phyloP scores from a whole-genome alignment of 345 rosid genomes.

The Hypericum perforatum region DNA sequence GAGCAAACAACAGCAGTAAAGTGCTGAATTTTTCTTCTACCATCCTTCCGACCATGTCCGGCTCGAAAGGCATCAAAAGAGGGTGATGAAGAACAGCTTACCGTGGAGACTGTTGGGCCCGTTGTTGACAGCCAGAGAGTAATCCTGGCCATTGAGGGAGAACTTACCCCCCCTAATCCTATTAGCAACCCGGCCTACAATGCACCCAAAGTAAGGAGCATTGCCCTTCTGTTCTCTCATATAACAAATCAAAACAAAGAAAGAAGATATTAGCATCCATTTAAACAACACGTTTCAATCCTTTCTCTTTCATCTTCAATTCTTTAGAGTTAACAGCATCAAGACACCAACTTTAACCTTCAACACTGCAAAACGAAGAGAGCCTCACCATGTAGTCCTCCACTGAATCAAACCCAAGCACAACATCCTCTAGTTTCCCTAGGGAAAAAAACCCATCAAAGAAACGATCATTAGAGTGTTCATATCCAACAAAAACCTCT shows the following conservation, averaged over 20 bases:
- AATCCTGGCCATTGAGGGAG: constrained; percentile 1
- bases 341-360: neutral
- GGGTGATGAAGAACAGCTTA: neutral
- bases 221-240: neutral
- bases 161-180: constrained; percentile 3
- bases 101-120: constrained; percentile 9
- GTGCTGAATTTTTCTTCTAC: no score
- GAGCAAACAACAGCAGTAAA: no score
- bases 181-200: constrained; percentile 6
- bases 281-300: neutral
- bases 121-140: constrained; percentile 4
- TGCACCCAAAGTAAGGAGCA: constrained; percentile 1
- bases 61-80: neutral
- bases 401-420: constrained; percentile 3
- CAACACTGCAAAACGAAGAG: neutral
- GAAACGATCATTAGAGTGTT: no score
- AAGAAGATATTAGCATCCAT: neutral
- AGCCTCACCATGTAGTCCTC: neutral
- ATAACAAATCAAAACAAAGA: neutral
- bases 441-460: no score
- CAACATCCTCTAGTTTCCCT: neutral
- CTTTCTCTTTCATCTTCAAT: no score
- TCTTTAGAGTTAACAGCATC: neutral
- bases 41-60: no score
- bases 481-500: no score